Base-by-base conservation (phyloP, 208 protist species). In the Polymyxa betae region DNA sequence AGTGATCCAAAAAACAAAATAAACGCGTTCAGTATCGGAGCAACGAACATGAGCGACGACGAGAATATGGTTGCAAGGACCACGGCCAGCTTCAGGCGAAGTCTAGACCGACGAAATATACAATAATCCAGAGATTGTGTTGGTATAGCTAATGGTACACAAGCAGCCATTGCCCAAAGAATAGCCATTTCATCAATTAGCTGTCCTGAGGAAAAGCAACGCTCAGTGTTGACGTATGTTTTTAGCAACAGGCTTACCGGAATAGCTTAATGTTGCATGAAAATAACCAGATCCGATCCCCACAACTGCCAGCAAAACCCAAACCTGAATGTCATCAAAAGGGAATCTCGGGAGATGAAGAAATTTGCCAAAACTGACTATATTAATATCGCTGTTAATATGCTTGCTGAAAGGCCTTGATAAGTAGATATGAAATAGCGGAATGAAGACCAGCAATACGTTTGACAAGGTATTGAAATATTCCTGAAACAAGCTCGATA, bases 211-310 rank as follows among this genome's bases (percentile, higher is more conserved):
- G 5, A 20, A 20, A 5, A 12, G 35, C 72, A n/a, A 82, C n/a
- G 5, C 35, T 20, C 16, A 82, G 72, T 35, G 35, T n/a, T 35
- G 72, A 16, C 5, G 5, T n/a, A 5, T 5, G 5, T 60, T 5
- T 24, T 60, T 5, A 60, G 49, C 12, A 60, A 60, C 12, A 60
- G 5, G 49, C 5, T 38, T 82, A 82, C 72, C 72, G 40, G 72
- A 40, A 43, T 82, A 82, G 72, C 72, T 82, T 40, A 82, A n/a
- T 12, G 72, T 82, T 35, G 72, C 72, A 82, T 82, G 72, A 35
- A 82, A 82, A 43, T 82, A 82, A 12, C 72, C 72, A 5, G 72
- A 82, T 35, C 72, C 72, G 72, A 82, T 12, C 5, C 72, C 72
- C 16, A 82, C 72, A n/a, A 82, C 16, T 5, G 72, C 40, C n/a